phyloP scores from a whole-genome alignment of 2,329 filamentous ascomycete species.

The Seiridium cupressi region DNA sequence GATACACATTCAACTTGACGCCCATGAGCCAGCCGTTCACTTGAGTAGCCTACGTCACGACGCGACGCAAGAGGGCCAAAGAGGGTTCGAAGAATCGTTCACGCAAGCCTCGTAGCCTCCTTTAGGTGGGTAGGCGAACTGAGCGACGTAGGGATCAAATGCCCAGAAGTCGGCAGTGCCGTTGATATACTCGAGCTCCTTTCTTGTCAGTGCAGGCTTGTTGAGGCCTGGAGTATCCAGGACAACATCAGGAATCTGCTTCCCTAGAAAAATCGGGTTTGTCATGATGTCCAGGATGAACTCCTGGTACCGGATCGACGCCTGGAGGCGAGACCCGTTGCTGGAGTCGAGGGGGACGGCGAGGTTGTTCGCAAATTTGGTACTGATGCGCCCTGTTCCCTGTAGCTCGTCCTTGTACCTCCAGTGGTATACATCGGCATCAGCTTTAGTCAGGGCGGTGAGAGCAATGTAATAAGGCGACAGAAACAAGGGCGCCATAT shows the following conservation, averaged over 20 bases:
- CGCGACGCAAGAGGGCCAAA: slow-evolving; percentile 55
- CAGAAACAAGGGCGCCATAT: slow-evolving; percentile 23
- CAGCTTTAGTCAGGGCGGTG: slow-evolving; percentile 30
- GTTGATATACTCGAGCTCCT: slow-evolving; percentile 47
- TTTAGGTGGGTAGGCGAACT: slow-evolving; percentile 46
- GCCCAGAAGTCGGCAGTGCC: slow-evolving; percentile 54
- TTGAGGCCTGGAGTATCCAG: slow-evolving; percentile 43
- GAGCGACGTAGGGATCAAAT: slow-evolving; percentile 58
- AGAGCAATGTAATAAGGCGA: slow-evolving; percentile 35
- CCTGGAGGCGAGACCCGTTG: slow-evolving; percentile 39
- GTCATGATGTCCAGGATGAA: slow-evolving; percentile 47
- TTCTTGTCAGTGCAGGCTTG: slow-evolving; percentile 40
- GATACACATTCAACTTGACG: slow-evolving; percentile 52
- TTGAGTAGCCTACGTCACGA: slow-evolving; percentile 43
- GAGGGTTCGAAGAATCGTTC: slow-evolving; percentile 38
- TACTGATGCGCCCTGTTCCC: slow-evolving; percentile 45
- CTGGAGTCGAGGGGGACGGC: slow-evolving; percentile 42
- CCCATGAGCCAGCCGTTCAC: slow-evolving; percentile 57
- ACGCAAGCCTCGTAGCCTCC: slow-evolving; percentile 47
- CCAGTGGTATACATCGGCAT: slow-evolving; percentile 49
- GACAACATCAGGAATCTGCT: slow-evolving; percentile 47
- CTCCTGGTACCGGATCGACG: slow-evolving; percentile 44
- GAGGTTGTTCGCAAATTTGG: slow-evolving; percentile 51
- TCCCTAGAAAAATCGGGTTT: slow-evolving; percentile 51
- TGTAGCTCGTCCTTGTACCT: slow-evolving; percentile 51